Evolutionary conservation across 2,329 filamentous ascomycete genomes (phyloP).

Genomic region (Aspergillus sclerotialis): DNA sequence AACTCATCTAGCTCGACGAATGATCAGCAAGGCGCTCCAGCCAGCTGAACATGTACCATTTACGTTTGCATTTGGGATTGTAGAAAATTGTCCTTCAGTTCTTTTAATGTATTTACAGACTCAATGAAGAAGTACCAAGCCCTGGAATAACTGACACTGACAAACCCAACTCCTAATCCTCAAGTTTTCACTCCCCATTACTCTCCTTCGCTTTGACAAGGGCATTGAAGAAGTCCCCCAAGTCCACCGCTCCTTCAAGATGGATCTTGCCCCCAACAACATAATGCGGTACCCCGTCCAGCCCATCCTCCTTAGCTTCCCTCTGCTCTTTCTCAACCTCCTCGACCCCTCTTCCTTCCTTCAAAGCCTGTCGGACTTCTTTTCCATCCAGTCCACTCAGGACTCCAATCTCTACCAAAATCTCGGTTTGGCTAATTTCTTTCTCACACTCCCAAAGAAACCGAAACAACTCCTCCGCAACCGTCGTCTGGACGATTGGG

Average conservation of each 20-base stretch:
- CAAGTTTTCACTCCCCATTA: neutral
- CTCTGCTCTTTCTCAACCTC: neutral
- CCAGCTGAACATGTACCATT: constrained; percentile 16
- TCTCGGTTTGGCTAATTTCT: constrained; percentile 10
- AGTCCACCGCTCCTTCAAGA: constrained; percentile 11
- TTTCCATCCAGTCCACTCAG: constrained; percentile 7
- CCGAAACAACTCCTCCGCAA: constrained; percentile 11
- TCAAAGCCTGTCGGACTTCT: constrained; percentile 8
- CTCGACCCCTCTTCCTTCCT: neutral
- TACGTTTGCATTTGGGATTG: constrained; percentile 1
- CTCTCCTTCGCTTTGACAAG: constrained; percentile 7
- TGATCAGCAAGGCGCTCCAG: constrained; percentile 23
- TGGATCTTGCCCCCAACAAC: constrained; percentile 9
- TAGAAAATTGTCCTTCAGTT: constrained; percentile 1
- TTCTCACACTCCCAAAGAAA: constrained; percentile 14
- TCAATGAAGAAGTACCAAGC: neutral
- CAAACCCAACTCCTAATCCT: neutral
- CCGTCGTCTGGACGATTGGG: constrained; percentile 3
- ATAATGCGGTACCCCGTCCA: constrained; percentile 14
- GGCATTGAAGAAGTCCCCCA: constrained; percentile 11
- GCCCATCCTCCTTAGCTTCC: constrained; percentile 1
- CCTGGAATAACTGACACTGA: neutral
- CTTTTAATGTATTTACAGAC: constrained; percentile 3
- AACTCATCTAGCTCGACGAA: constrained; percentile 12
- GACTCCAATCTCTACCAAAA: constrained; percentile 4